Base-by-base conservation (phyloP, 179 eudicot species). In the Camellia oleifera region DNA sequence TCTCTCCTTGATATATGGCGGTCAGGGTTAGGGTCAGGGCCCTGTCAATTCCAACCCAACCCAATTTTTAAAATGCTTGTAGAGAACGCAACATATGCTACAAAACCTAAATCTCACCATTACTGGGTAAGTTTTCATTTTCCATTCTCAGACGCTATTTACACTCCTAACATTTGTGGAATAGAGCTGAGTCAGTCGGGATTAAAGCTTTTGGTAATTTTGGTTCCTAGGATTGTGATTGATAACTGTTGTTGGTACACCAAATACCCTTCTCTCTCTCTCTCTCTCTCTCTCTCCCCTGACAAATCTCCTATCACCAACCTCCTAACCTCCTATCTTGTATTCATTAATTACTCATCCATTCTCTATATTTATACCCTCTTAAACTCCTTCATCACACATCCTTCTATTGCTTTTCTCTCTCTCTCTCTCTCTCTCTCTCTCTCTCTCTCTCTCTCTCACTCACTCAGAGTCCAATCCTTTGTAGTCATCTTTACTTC, bases 221-320 rank as follows among this genome's bases (percentile, higher is more conserved):
- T 74, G 83, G 85, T 84, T 81, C 79, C 80, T 84, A 65, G 88
- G 90, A 89, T 86, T 86, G 88, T 81, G 89, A 89, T 88, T 87
- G 80, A 18, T 83, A 88, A 88, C 92, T 83, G 90, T 74, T 81
- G 82, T 79, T 75, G 80, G 80, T 77, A 14, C 40, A 45, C 42
- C 18, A 5, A 2, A 12, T 4, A 10, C 56, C 42, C 61, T 32
- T 32, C 64, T 57, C 83, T 60, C 72, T 45, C 73, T 69, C 77
- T 65, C 76, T 72, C 72, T 72, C 80, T 60, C 68, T 77, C 83
- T 53, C 74, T 72, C 78, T 72, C 61, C 50, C 52, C 46, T 18
- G 80, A 79, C 77, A 81, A 81, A 79, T 84, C 75, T 80, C 76
- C 61, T 53, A 65, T 69, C 79, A 79, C 86, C 88, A 87, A 83